Percentiles rank a stretch among this genome's conserved stretches.
Evolutionary conservation across 306 rosid genomes (phyloP).

Genomic region (Cicer bijugum): DNA sequence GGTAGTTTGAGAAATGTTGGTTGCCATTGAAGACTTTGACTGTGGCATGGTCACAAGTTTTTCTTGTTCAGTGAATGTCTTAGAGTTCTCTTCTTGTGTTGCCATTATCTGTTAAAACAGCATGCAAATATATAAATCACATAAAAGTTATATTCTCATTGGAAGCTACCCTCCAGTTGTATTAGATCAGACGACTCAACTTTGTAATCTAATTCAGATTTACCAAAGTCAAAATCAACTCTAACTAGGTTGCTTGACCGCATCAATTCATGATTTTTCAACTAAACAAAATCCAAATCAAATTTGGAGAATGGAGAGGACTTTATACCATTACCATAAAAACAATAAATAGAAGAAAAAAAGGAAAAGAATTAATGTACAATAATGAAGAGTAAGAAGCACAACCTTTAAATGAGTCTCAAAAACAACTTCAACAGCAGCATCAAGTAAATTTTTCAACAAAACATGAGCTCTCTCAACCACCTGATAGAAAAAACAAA

Average conservation of each 20-base stretch:
- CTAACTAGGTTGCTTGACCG: background rate
- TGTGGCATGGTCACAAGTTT: constrained; percentile 8
- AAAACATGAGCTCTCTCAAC: constrained; percentile 56
- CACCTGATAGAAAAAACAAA: constrained; percentile 44
- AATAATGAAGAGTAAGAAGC: constrained; percentile 19
- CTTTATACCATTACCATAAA: background rate
- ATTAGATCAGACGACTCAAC: background rate
- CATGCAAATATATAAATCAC: constrained; percentile 38
- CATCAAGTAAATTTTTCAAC: constrained; percentile 66
- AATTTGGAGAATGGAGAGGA: background rate
- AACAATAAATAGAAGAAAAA: background rate
- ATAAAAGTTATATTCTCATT: constrained; percentile 11
- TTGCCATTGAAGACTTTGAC: background rate
- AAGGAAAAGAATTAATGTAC: constrained; percentile 2
- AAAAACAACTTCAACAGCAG: constrained; percentile 54
- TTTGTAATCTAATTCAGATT: background rate
- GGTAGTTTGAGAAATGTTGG: background rate
- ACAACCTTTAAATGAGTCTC: constrained; percentile 57
- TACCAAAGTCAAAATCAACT: too few species aligned
- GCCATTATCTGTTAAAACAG: constrained; percentile 47
- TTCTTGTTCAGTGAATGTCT: constrained; percentile 37
- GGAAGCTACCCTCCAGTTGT: background rate
- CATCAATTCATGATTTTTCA: background rate
- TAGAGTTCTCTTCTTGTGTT: constrained; percentile 32
- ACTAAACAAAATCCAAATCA: background rate